Conservation (phyloP, 805 yeast genomes). For the Ogataea neopini region DNA sequence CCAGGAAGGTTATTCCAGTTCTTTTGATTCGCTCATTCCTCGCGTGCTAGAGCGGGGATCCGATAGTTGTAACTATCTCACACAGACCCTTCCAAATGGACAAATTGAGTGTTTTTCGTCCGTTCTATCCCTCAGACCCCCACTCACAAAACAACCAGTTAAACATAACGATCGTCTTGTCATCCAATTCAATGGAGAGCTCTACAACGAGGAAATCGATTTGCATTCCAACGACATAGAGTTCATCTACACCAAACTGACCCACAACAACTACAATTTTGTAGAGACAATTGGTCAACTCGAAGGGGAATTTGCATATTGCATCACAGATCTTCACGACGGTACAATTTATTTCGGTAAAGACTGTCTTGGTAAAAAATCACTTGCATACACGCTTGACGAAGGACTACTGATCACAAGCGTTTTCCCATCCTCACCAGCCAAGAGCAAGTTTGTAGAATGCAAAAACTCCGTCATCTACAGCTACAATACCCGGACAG, state of each 20-base stretch:
- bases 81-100: conserved; percentile 10
- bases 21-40: conserved; percentile 42
- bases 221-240: conserved; percentile 60
- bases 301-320: conserved; percentile 84
- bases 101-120: conserved; percentile 57
- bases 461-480: conserved; percentile 57
- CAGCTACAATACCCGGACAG: conserved; percentile 36
- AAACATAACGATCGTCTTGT: conserved; percentile 34
- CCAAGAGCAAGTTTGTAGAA: conserved; percentile 44
- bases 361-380: conserved; percentile 79
- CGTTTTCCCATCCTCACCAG: conserved; percentile 37
- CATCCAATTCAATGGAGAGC: conserved; percentile 89
- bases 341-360: conserved; percentile 70
- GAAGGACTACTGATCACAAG: conserved; percentile 47
- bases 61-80: conserved; percentile 44
- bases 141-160: conserved; percentile 74
- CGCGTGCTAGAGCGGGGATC: conserved; percentile 64
- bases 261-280: conserved; percentile 36
- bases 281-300: conserved; percentile 43
- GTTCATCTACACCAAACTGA: conserved; percentile 44
- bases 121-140: conserved; percentile 76
- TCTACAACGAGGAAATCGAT: conserved; percentile 62
- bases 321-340: conserved; percentile 45
- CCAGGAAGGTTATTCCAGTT: neutral
- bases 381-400: conserved; percentile 51